A percentile compares a stretch with the other conserved stretches of the same genome.
Conservation (phyloP, 2,329 filamentous ascomycete species). For the Sarocladium kiliense region DNA sequence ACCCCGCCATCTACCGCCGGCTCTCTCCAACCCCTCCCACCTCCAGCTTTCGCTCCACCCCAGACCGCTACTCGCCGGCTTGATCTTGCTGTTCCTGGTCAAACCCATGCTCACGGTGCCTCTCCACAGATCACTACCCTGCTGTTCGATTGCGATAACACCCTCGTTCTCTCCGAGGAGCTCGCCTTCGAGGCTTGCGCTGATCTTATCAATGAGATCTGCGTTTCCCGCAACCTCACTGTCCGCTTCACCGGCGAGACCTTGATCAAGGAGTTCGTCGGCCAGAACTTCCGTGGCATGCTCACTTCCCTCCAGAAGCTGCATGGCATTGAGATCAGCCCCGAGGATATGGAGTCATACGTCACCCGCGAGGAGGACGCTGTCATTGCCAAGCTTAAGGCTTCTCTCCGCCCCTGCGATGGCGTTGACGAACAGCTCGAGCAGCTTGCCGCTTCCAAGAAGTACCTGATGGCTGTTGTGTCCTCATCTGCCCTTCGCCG, state of each 20-base stretch:
- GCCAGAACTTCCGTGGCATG: conserved; percentile 94
- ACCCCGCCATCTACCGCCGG: conserved; percentile 6
- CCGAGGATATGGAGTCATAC: conserved; percentile 67
- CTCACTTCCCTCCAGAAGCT: conserved; percentile 70
- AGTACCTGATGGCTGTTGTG: conserved; percentile 75
- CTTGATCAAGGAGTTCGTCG: conserved; percentile 83
- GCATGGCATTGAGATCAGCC: conserved; percentile 64
- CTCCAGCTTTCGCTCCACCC: not conserved
- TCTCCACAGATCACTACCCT: conserved; percentile 54
- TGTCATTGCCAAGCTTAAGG: conserved; percentile 75
- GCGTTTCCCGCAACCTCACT: conserved; percentile 57
- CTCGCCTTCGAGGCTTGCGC: conserved; percentile 89
- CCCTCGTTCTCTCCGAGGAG: conserved; percentile 85
- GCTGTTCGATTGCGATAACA: conserved; percentile 83
- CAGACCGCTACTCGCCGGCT: not conserved
- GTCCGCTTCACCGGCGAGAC: conserved; percentile 71
- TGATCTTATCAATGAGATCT: conserved; percentile 81
- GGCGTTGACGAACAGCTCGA: conserved; percentile 65
- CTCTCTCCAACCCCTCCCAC: not conserved
- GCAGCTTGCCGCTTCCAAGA: conserved; percentile 51
- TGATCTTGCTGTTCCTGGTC: not conserved
- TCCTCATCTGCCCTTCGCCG: conserved; percentile 74
- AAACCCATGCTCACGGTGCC: conserved; percentile 6
- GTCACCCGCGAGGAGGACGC: conserved; percentile 74
- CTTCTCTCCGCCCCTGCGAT: conserved; percentile 60